phyloP scores from a whole-genome alignment of 2,329 filamentous ascomycete genomes.

The Laburnicola sp. region DNA sequence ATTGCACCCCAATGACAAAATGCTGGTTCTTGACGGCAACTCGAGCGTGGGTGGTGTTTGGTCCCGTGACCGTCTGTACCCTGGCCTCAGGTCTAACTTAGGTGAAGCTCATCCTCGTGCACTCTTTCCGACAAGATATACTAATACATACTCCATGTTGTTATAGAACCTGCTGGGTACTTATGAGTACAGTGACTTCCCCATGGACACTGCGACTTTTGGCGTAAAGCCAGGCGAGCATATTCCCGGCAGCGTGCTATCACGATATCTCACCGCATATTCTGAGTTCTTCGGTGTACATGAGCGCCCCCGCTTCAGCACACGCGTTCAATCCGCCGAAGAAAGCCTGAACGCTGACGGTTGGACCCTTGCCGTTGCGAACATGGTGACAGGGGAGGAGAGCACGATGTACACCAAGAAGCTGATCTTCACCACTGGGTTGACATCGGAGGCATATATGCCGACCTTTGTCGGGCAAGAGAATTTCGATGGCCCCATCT shows the following conservation, averaged over 20 bases:
- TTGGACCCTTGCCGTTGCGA: slow-evolving; percentile 25
- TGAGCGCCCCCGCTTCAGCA: slow-evolving; percentile 55
- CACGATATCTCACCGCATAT: slow-evolving; percentile 58
- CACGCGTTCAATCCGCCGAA: slow-evolving; percentile 54
- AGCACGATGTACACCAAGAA: slow-evolving; percentile 44
- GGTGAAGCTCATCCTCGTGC: slow-evolving; percentile 33
- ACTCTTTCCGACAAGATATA: slow-evolving; percentile 13
- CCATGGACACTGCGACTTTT: slow-evolving; percentile 37
- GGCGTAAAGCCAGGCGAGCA: slow-evolving; percentile 48
- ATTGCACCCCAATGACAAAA: slow-evolving; percentile 1
- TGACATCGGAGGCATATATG: slow-evolving; percentile 62
- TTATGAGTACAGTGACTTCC: slow-evolving; percentile 46
- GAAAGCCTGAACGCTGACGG: slow-evolving; percentile 34
- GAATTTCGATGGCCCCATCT: slow-evolving; percentile 56
- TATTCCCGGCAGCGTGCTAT: slow-evolving; percentile 61
- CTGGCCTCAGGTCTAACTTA: slow-evolving; percentile 49
- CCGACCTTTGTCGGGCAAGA: slow-evolving; percentile 57
- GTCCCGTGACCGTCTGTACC: slow-evolving; percentile 49
- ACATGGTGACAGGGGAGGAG: background rate
- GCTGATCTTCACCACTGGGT: slow-evolving; percentile 64
- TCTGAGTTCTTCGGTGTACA: slow-evolving; percentile 51
- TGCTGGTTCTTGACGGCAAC: slow-evolving; percentile 51
- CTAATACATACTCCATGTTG: background rate
- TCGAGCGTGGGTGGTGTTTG: slow-evolving; percentile 49
- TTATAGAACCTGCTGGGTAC: background rate